phyloP scores from a whole-genome alignment of 164 flowering plant genomes.

The Vitis rotundifolia region DNA sequence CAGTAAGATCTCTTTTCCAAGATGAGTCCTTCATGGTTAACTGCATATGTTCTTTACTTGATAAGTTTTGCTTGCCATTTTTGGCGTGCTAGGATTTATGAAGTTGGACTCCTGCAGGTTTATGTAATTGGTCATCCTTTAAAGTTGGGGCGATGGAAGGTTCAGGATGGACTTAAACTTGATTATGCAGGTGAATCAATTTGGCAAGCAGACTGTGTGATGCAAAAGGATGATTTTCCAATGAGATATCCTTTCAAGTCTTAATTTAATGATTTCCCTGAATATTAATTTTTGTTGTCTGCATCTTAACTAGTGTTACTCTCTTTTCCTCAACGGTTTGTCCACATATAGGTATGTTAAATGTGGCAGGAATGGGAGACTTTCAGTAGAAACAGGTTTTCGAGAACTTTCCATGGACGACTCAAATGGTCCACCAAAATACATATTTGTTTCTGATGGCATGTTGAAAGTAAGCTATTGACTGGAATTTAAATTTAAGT shows the following conservation, averaged over 20 bases:
- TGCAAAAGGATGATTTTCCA: slow-evolving; percentile 66
- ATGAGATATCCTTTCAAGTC: slow-evolving; percentile 75
- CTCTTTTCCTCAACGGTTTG: slow-evolving; percentile 45
- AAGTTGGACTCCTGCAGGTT: slow-evolving; percentile 42
- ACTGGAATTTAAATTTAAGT: not conserved
- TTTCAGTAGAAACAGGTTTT: slow-evolving; percentile 64
- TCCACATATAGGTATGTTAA: slow-evolving; percentile 80
- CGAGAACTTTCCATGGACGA: slow-evolving; percentile 59
- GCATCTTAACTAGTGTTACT: not conserved
- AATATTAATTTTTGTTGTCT: not conserved
- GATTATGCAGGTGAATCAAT: slow-evolving; percentile 68
- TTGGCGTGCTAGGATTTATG: not conserved
- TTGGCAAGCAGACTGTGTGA: slow-evolving; percentile 73
- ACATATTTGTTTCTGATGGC: slow-evolving; percentile 80
- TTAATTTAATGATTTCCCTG: slow-evolving; percentile 1
- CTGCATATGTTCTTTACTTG: not conserved
- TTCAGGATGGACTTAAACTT: slow-evolving; percentile 70
- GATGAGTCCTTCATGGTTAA: not conserved
- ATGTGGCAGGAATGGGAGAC: slow-evolving; percentile 39
- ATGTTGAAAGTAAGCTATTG: slow-evolving; percentile 60
- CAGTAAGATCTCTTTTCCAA: slow-evolving; percentile 43
- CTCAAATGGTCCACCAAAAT: slow-evolving; percentile 42
- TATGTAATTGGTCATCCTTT: slow-evolving; percentile 69
- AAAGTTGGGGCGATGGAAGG: slow-evolving; percentile 80
- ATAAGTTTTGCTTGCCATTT: not conserved